A percentile compares a stretch with the other conserved stretches of the same genome.
phyloP scores from a whole-genome alignment of 2,329 filamentous ascomycete genomes.

The Penicillium sp. region DNA sequence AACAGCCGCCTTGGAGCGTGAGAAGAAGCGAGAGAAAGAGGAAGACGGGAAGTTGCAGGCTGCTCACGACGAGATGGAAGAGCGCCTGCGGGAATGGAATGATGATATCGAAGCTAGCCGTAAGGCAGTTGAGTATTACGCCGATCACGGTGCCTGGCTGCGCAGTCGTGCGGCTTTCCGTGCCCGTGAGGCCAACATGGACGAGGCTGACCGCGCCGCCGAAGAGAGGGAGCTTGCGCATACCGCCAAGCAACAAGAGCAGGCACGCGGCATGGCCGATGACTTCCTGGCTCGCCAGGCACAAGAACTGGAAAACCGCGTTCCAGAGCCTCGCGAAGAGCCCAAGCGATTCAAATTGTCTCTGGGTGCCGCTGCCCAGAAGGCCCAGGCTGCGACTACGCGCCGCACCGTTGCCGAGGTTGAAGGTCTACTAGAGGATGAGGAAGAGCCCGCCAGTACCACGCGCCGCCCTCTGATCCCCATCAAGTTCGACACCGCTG shows the following conservation, averaged over 20 bases:
- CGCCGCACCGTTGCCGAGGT: constrained; percentile 88
- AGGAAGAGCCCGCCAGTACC: constrained; percentile 72
- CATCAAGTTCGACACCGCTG: constrained; percentile 73
- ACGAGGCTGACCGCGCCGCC: constrained; percentile 76
- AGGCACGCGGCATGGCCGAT: constrained; percentile 80
- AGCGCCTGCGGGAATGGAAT: constrained; percentile 77
- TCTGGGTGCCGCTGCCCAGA: constrained; percentile 83
- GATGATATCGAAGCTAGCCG: constrained; percentile 77
- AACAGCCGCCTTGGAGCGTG: constrained; percentile 79
- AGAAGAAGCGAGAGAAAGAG: constrained; percentile 74
- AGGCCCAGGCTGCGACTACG: constrained; percentile 56
- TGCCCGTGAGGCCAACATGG: constrained; percentile 69
- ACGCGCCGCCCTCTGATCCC: constrained; percentile 75
- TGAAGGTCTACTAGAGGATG: constrained; percentile 90
- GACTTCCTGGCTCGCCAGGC: constrained; percentile 85
- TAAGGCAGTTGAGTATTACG: constrained; percentile 78
- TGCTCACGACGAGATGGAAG: constrained; percentile 65
- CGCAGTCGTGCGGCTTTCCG: constrained; percentile 74
- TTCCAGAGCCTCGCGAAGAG: constrained; percentile 42
- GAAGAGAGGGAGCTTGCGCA: constrained; percentile 73
- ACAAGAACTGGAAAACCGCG: constrained; percentile 62
- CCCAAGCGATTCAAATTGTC: constrained; percentile 89
- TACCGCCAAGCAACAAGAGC: constrained; percentile 69
- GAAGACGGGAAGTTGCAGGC: constrained; percentile 66
- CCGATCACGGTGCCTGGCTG: constrained; percentile 79